Percentiles rank a stretch among this genome's conserved stretches.
Conservation (phyloP, 768 basidiomycete genomes). For the Amyloporia xantha region DNA sequence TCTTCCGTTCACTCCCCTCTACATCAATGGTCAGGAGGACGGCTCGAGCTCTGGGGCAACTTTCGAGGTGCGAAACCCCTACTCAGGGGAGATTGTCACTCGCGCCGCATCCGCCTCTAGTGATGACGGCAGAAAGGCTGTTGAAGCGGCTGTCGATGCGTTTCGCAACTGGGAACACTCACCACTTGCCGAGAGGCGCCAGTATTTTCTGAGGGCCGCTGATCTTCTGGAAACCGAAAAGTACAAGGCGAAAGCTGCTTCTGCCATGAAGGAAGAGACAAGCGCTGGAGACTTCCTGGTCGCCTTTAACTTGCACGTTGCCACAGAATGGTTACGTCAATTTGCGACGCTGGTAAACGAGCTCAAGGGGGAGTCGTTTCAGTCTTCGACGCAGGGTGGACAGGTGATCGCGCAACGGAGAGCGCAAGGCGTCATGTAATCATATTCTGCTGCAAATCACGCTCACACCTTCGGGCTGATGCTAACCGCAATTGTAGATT, state of each 20-base stretch:
- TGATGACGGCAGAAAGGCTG: slow-evolving; percentile 26
- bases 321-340: slow-evolving; percentile 24
- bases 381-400: slow-evolving; percentile 37
- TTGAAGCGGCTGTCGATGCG: slow-evolving; percentile 38
- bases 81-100: slow-evolving; percentile 38
- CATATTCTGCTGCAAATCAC: no score
- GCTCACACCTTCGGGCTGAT: no score
- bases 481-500: no score
- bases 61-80: slow-evolving; percentile 41
- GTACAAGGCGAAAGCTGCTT: slow-evolving; percentile 30
- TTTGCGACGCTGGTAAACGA: slow-evolving; percentile 30
- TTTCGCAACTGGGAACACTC: slow-evolving; percentile 42
- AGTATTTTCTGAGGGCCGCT: slow-evolving; percentile 42
- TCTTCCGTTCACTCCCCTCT: slow-evolving; percentile 25
- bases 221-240: slow-evolving; percentile 37
- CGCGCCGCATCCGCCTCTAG: slow-evolving; percentile 36
- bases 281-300: slow-evolving; percentile 23
- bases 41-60: slow-evolving; percentile 30
- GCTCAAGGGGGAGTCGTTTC: slow-evolving; percentile 38
- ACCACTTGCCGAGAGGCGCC: slow-evolving; percentile 30
- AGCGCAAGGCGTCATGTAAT: slow-evolving; percentile 48
- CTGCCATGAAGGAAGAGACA: slow-evolving; percentile 33
- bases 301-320: slow-evolving; percentile 21
- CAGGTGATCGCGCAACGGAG: slow-evolving; percentile 37
- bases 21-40: slow-evolving; percentile 33